Base-by-base conservation (phyloP, 495 filamentous ascomycete genomes). In the Tuber magnatum region DNA sequence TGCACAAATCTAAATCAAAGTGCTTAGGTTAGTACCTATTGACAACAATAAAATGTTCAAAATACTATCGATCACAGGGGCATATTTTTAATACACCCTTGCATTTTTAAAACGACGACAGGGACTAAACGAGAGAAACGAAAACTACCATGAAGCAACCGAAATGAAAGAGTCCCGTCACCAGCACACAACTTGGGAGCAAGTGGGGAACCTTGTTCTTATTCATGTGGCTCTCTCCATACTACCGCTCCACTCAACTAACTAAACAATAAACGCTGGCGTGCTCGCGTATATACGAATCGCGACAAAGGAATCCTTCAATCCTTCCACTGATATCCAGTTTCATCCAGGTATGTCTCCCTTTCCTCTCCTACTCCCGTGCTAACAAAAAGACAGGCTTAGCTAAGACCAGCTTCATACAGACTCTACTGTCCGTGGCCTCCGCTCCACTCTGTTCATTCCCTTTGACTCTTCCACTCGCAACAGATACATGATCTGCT, bases 11-110 rank as follows among this genome's bases (percentile, higher is more conserved):
- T n/a, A n/a, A n/a, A n/a, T n/a, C n/a, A n/a, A n/a, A n/a, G n/a
- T n/a, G n/a, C n/a, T n/a, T n/a, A n/a, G n/a, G n/a, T n/a, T n/a
- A n/a, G n/a, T n/a, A n/a, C n/a, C n/a, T n/a, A n/a, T n/a, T n/a
- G n/a, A n/a, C n/a, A n/a, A n/a, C n/a, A n/a, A n/a, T n/a, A n/a
- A n/a, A n/a, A n/a, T n/a, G 42, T 43, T 43, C 42, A 43, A 43
- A 43, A 44, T n/a, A 51, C 48, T 56, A 56, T 56, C 48, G 8
- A 56, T 28, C 48, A 56, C 24, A 56, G 48, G n/a, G 48, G 48
- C 48, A 56, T 56, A 56, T 56, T 56, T 56, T 56, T 56, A 56
- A 56, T 56, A 56, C 48, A 56, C 48, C 48, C 28, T 56, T 24
- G 24, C 48, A 56, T 56, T n/a, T 28, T 24, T 28, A 9, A 5